Evolutionary conservation across 306 rosid genomes (phyloP).

Genomic region (Mimosa pudica): DNA sequence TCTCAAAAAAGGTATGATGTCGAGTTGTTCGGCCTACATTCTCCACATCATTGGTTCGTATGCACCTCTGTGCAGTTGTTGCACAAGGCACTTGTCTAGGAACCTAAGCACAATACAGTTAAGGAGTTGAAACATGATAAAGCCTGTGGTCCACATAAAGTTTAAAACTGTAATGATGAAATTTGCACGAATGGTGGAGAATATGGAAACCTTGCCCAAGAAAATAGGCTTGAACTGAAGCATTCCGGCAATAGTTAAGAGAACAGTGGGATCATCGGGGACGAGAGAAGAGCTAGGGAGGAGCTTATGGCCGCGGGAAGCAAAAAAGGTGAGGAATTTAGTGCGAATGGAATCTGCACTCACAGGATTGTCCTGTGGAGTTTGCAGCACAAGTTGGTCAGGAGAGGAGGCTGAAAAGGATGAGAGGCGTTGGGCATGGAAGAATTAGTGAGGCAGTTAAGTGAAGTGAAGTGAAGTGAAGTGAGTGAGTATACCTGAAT

Average conservation of each 20-base stretch:
- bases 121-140: constrained; percentile 3
- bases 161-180: neutral
- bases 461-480: too few species aligned
- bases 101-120: constrained; percentile 43
- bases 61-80: constrained; percentile 86
- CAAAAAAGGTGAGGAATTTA: constrained; percentile 70
- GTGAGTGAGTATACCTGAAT: constrained; percentile 38
- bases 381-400: too few species aligned
- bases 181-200: neutral
- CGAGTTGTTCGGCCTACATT: constrained; percentile 87
- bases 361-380: constrained; percentile 39
- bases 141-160: neutral
- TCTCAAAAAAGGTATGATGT: constrained; percentile 93
- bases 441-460: neutral
- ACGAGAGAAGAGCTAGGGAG: constrained; percentile 93
- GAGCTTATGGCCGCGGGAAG: constrained; percentile 78
- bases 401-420: too few species aligned
- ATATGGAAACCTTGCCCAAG: constrained; percentile 67
- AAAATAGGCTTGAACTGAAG: constrained; percentile 94
- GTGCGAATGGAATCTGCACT: constrained; percentile 80
- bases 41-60: constrained; percentile 85
- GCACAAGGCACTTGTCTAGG: constrained; percentile 77
- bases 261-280: constrained; percentile 92
- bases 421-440: constrained; percentile 4
- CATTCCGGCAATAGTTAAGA: constrained; percentile 96